Conservation (phyloP, 768 basidiomycete species). For the Termitomyces sp. region DNA sequence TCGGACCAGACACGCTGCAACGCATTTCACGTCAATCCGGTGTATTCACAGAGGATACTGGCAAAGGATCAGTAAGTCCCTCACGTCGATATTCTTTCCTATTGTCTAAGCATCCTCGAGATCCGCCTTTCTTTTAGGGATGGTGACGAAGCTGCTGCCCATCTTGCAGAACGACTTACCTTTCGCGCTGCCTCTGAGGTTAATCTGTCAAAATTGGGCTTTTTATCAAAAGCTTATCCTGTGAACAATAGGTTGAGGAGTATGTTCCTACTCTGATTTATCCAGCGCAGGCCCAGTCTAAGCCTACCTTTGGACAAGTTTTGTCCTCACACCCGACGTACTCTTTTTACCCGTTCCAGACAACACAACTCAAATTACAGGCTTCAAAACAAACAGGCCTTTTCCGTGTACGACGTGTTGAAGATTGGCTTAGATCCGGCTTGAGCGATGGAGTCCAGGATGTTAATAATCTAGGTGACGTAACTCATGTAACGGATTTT, state of each 20-base stretch:
- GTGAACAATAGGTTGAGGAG: conserved; percentile 6
- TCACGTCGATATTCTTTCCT: neutral
- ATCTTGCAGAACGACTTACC: conserved; percentile 48
- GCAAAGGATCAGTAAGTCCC: conserved; percentile 41
- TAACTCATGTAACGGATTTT: conserved; percentile 29
- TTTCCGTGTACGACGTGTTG: conserved; percentile 62
- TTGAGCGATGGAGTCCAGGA: conserved; percentile 29
- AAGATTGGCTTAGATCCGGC: conserved; percentile 49
- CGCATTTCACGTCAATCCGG: conserved; percentile 67
- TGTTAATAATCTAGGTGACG: conserved; percentile 35
- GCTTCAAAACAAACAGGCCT: conserved; percentile 37
- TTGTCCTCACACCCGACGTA: conserved; percentile 38
- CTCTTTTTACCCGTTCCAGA: conserved; percentile 66
- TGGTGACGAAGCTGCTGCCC: conserved; percentile 31
- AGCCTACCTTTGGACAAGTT: conserved; percentile 19
- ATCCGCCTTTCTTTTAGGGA: conserved; percentile 51
- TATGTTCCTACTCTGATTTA: conserved; percentile 7
- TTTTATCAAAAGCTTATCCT: neutral
- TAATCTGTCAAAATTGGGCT: conserved; percentile 8
- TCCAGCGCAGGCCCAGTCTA: conserved; percentile 18
- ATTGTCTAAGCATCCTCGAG: conserved; percentile 28
- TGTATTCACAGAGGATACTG: conserved; percentile 56
- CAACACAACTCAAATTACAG: conserved; percentile 47
- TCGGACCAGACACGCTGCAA: conserved; percentile 48
- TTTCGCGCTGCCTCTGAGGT: conserved; percentile 54